Conservation (phyloP, 192 early-diverging fungal species). For the Piromyces sp. region DNA sequence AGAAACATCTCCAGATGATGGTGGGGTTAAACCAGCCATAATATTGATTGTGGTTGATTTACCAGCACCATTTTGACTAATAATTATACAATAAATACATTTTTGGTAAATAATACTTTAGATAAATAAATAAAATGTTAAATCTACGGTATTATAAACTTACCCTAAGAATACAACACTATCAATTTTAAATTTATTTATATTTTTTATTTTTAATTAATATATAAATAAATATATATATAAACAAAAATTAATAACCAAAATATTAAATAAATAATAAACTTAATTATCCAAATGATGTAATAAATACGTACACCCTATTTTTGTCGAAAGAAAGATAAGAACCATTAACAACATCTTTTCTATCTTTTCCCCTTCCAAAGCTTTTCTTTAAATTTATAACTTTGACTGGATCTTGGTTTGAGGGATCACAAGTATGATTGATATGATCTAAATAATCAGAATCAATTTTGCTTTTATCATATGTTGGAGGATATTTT, state of each 20-base stretch:
- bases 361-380: not conserved
- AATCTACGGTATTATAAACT: no score
- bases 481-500: slow-evolving; percentile 4
- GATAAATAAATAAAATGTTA: no score
- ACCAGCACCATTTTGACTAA: slow-evolving; percentile 62
- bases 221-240: no score
- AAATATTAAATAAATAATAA: no score
- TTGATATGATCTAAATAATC: not conserved
- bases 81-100: no score
- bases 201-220: no score
- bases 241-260: no score
- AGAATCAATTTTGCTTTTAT: slow-evolving; percentile 1
- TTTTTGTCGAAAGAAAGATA: not conserved
- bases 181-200: no score
- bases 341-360: not conserved
- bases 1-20: slow-evolving; percentile 46
- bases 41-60: slow-evolving; percentile 66
- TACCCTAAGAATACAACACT: not conserved
- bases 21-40: slow-evolving; percentile 50
- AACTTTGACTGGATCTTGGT: not conserved
- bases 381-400: not conserved
- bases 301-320: not conserved
- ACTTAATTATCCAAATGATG: no score
- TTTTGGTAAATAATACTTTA: no score
- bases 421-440: not conserved